Conservation (phyloP, 495 filamentous ascomycete species). For the Aspergillus ellipticus region DNA sequence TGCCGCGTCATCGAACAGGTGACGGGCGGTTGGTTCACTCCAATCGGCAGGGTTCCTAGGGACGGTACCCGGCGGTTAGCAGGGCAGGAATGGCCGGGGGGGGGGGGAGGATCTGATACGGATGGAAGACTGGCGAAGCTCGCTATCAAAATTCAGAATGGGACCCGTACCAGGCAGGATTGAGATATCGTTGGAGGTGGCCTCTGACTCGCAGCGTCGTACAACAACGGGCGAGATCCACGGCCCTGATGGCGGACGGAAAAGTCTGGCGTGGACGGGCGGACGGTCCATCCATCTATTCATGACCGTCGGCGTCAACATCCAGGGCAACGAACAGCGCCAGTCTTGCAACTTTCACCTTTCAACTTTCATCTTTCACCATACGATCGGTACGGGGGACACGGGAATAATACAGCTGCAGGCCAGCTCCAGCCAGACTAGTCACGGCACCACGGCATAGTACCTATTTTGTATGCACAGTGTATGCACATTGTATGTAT, state of each 20-base stretch:
- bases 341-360: too few species aligned
- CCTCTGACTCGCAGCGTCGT: neutral
- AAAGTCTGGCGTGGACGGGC: too few species aligned
- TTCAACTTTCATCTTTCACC: too few species aligned
- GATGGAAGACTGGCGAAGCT: neutral
- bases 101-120: neutral
- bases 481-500: neutral
- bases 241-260: too few species aligned
- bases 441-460: too few species aligned
- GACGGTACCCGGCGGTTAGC: neutral
- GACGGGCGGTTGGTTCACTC: neutral
- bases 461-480: too few species aligned
- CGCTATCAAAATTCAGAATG: neutral
- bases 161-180: neutral
- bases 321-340: too few species aligned
- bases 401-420: neutral
- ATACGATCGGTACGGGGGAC: neutral
- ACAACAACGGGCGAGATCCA: too few species aligned
- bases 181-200: neutral
- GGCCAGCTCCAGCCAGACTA: too few species aligned
- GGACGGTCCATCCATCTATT: too few species aligned
- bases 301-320: too few species aligned
- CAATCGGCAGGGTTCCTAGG: constrained; percentile 4
- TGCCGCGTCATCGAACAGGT: neutral
- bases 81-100: neutral